Evolutionary conservation across 2,329 filamentous ascomycete genomes (phyloP).

Genomic region (Sphaerulina populicola): DNA sequence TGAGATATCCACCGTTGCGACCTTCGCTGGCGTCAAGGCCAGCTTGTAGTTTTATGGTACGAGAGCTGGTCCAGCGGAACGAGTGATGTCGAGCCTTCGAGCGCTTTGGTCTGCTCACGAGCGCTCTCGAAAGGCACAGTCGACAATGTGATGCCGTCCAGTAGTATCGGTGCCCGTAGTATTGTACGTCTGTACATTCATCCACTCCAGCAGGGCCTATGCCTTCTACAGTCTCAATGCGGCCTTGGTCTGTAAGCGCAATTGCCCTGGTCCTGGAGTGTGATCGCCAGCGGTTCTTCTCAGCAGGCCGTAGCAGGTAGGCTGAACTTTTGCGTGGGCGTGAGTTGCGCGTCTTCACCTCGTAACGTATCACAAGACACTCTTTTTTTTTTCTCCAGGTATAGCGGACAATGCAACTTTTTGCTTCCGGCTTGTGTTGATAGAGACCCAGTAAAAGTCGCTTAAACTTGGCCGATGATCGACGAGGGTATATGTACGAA

Average conservation of each 20-base stretch:
- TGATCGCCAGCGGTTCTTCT: slow-evolving; percentile 5
- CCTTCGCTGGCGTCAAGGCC: slow-evolving; percentile 38
- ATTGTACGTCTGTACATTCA: neutral
- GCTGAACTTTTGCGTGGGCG: slow-evolving; percentile 12
- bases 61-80: neutral
- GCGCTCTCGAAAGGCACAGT: neutral
- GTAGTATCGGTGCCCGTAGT: neutral
- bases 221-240: slow-evolving; percentile 9
- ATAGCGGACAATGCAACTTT: slow-evolving; percentile 1
- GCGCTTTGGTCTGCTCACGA: neutral
- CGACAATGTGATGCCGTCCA: neutral
- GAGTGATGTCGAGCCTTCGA: neutral
- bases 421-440: slow-evolving; percentile 13
- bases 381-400: slow-evolving; percentile 8
- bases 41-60: slow-evolving; percentile 32
- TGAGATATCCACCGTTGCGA: slow-evolving; percentile 90
- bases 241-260: slow-evolving; percentile 13
- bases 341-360: slow-evolving; percentile 11
- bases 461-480: slow-evolving; percentile 20
- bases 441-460: slow-evolving; percentile 11
- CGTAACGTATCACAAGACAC: slow-evolving; percentile 16
- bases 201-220: slow-evolving; percentile 1
- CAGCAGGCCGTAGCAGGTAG: slow-evolving; percentile 7
- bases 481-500: slow-evolving; percentile 19
- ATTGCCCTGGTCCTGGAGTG: slow-evolving; percentile 9